These are phyloP conservation scores for Verticillium longisporum DNA, from an alignment of 2,329 filamentous ascomycete genomes.

Conservation along the genomic window DNA sequence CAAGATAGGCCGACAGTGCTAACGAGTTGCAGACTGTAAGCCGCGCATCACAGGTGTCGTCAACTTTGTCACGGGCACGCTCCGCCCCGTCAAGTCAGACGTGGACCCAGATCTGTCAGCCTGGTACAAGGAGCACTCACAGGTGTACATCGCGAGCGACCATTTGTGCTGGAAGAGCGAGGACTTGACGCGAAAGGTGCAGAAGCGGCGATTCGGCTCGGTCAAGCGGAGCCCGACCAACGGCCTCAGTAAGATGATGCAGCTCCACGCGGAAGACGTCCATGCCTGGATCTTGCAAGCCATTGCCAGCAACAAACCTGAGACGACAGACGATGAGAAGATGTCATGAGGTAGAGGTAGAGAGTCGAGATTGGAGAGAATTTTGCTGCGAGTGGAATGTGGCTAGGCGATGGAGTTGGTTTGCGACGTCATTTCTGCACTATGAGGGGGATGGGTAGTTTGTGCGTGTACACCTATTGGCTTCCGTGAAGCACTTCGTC, in stretches of 20 bases:
- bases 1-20: constrained; percentile 3
- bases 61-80: constrained; percentile 71
- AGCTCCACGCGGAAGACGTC: constrained; percentile 42
- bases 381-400: not conserved
- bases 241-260: constrained; percentile 51
- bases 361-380: not conserved
- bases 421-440: not conserved
- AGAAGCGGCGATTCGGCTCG: constrained; percentile 53
- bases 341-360: constrained; percentile 11
- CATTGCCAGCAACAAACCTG: constrained; percentile 26
- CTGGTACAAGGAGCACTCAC: constrained; percentile 82
- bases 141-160: constrained; percentile 67
- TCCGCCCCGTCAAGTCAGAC: constrained; percentile 75
- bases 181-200: constrained; percentile 51
- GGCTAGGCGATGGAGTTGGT: not conserved
- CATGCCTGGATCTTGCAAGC: constrained; percentile 43
- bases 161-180: constrained; percentile 71
- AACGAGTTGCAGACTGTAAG: constrained; percentile 48
- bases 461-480: not conserved
- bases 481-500: not conserved
- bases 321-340: constrained; percentile 44
- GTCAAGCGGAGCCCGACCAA: constrained; percentile 44
- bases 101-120: constrained; percentile 62
- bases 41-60: constrained; percentile 64
- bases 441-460: not conserved